These are phyloP conservation scores for Mortierella sp. DNA, from an alignment of 371 early-diverging fungal species.

Conservation along the genomic window DNA sequence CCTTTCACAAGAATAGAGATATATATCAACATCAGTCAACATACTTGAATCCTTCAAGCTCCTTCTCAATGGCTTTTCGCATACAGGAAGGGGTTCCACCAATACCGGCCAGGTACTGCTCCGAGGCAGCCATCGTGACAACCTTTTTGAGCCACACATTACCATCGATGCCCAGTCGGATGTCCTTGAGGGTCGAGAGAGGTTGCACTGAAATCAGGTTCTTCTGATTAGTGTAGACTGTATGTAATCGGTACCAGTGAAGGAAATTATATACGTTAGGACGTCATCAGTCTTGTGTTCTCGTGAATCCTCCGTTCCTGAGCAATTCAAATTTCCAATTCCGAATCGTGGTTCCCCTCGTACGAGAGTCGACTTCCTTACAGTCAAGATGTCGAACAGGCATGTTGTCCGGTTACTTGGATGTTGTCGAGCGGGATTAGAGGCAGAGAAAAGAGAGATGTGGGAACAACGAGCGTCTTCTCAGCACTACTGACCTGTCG, in stretches of 20 bases:
- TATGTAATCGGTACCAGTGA: neutral
- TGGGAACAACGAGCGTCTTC: neutral
- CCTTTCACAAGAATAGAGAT: too few species aligned
- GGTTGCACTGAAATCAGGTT: conserved; percentile 49
- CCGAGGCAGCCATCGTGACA: conserved; percentile 29
- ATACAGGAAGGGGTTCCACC: conserved; percentile 77
- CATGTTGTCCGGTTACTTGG: conserved; percentile 41
- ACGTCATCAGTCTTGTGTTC: too few species aligned
- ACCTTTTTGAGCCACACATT: conserved; percentile 74
- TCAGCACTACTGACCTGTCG: too few species aligned
- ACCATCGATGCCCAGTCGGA: conserved; percentile 83
- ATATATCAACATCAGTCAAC: neutral
- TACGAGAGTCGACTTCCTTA: conserved; percentile 54
- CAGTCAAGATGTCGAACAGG: conserved; percentile 73
- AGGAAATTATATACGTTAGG: neutral
- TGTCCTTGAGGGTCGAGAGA: conserved; percentile 70
- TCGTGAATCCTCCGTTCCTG: too few species aligned
- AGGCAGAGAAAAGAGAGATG: neutral
- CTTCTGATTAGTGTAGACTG: conserved; percentile 39
- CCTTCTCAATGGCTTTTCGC: conserved; percentile 70
- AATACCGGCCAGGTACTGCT: conserved; percentile 68
- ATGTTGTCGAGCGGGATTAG: neutral
- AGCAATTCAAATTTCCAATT: too few species aligned
- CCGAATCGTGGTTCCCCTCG: too few species aligned
- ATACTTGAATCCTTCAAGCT: conserved; percentile 73